Base-by-base conservation (phyloP, 306 rosid species). In the Begonia fuchsioides region DNA sequence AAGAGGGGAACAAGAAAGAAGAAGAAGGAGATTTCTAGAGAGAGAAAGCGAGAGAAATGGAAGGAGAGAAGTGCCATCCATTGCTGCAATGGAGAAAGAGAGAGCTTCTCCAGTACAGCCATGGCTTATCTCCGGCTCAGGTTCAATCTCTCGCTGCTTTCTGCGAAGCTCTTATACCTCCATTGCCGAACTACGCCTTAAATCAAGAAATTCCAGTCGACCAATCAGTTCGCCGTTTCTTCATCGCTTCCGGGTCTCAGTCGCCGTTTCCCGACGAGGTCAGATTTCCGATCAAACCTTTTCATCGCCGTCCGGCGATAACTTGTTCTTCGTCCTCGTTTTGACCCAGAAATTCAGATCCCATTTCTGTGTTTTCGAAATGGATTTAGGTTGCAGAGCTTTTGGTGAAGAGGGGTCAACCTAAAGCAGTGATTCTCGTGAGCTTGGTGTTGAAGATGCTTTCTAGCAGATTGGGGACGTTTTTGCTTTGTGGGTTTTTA, bases 201-300 rank as follows among this genome's bases (percentile, higher is more conserved):
- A 55, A 43, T 51, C 39, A 51, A 2, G 51, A 63, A 20, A 39
- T 10, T 52, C 60, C 70, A 41, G 45, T 18, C 17, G 11, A 63
- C 43, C 56, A 59, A 16, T 3, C 71, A 17, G 76, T 73, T 47
- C 66, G 17, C 5, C 26, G 69, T 35, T 74, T 74, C 64, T 76
- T 64, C 69, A n/a, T 3, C 44, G 50, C 77, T 47, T 83, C 86
- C 57, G 90, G 70, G 38, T 76, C 90, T 56, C 74, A 69, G 8
- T 3, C 53, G 17, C 80, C 97, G 13, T 44, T 81, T 17, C 95
- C 95, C 12, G 80, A 84, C 52, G 93, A 88, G 93, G 95, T 81
- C 6, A 45, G n/a, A 20, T 19, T 13, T 35, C 10, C 50, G 9
- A 19, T 43, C n/a, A 43, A 38, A 17, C 13, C 16, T 17, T 46